These are phyloP conservation scores for Trametes sanguinea DNA, from an alignment of 768 basidiomycete genomes.

Conservation along the genomic window DNA sequence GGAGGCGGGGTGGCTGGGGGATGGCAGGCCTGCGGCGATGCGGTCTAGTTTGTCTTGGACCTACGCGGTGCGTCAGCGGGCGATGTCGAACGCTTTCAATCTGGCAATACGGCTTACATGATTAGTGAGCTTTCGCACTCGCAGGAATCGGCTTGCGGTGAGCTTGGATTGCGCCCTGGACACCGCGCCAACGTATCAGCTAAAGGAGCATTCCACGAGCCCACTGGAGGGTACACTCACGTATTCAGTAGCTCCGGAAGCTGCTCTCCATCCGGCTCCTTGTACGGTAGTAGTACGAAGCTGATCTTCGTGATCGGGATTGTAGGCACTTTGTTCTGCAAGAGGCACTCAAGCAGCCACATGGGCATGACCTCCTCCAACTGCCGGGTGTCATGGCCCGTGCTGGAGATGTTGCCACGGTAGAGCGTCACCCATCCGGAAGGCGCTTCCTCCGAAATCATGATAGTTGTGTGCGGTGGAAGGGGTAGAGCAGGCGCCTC, in stretches of 20 bases:
- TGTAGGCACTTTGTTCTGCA: conserved; percentile 61
- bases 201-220: no score
- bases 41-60: conserved; percentile 84
- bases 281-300: conserved; percentile 84
- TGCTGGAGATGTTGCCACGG: conserved; percentile 63
- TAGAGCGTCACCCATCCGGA: conserved; percentile 79
- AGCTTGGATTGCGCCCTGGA: conserved; percentile 76
- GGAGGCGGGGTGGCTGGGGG: conserved; percentile 35
- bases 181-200: no score
- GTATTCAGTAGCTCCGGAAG: conserved; percentile 84
- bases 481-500: conserved; percentile 73
- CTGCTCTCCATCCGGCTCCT: conserved; percentile 56
- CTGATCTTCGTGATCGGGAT: conserved; percentile 73
- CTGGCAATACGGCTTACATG: conserved; percentile 56
- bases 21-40: conserved; percentile 33
- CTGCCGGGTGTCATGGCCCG: conserved; percentile 50
- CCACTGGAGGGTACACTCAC: conserved; percentile 48
- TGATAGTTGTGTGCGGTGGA: conserved; percentile 60
- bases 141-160: conserved; percentile 82
- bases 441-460: conserved; percentile 81
- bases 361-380: conserved; percentile 81
- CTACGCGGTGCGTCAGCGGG: conserved; percentile 37
- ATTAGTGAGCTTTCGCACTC: conserved; percentile 80
- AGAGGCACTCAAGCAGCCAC: conserved; percentile 88
- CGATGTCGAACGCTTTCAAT: not conserved